These are phyloP conservation scores for Sedum album DNA, from an alignment of 164 flowering plant species.

Conservation along the genomic window DNA sequence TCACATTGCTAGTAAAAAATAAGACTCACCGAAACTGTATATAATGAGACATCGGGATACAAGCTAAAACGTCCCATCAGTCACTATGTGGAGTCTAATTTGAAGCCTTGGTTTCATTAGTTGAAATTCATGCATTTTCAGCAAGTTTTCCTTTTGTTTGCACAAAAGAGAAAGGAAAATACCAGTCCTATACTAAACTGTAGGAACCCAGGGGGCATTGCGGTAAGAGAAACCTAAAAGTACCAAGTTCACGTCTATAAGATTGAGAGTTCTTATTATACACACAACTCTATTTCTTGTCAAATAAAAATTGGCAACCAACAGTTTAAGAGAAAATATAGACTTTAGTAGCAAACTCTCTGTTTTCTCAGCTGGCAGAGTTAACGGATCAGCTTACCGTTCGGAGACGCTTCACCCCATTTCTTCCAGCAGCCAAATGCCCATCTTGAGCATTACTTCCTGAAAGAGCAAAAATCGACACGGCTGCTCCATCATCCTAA, in stretches of 20 bases:
- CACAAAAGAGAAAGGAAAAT: too few species aligned
- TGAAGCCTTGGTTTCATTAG: not conserved
- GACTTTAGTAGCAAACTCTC: too few species aligned
- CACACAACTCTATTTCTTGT: not conserved
- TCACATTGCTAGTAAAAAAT: not conserved
- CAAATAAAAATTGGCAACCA: not conserved
- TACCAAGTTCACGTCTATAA: not conserved
- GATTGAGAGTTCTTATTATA: not conserved
- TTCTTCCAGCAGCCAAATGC: constrained; percentile 88
- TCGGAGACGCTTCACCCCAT: constrained; percentile 98
- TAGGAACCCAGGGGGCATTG: too few species aligned
- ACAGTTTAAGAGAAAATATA: not conserved
- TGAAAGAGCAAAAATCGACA: constrained; percentile 82
- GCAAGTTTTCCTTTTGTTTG: too few species aligned
- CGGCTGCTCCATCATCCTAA: constrained; percentile 92
- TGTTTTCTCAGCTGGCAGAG: not conserved
- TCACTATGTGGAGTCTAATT: not conserved
- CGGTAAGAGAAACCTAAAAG: too few species aligned
- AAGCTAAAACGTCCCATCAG: not conserved
- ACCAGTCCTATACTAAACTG: too few species aligned
- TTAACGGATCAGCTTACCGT: constrained; percentile 43
- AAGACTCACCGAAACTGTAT: not conserved
- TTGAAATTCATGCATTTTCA: too few species aligned
- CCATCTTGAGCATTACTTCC: constrained; percentile 92
- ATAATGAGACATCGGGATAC: not conserved